phyloP scores from a whole-genome alignment of 176 grass and related monocot species.

The Paspalum notatum region DNA sequence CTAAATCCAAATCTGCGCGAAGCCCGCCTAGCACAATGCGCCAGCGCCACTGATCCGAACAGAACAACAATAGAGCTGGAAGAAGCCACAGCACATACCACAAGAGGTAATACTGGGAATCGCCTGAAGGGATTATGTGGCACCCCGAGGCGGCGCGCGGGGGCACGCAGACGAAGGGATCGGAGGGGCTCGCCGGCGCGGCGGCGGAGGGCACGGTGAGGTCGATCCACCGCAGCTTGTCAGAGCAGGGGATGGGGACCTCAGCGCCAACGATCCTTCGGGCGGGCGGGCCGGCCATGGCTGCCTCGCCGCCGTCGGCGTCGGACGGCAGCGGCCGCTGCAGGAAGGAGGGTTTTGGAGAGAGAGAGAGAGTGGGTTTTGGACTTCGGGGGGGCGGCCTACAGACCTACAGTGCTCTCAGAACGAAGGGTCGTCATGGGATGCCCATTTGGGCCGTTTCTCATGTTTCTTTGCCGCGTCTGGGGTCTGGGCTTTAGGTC shows the following conservation, averaged over 20 bases:
- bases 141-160: conserved; percentile 63
- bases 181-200: conserved; percentile 26
- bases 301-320: conserved; percentile 3
- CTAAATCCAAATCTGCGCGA: conserved; percentile 3
- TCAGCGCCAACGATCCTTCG: conserved; percentile 64
- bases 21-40: not conserved
- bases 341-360: conserved; percentile 48
- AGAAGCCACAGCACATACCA: conserved; percentile 52
- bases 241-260: conserved; percentile 71
- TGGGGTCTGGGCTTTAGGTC: too few species aligned
- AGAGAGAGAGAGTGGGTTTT: conserved; percentile 38
- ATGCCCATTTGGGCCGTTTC: too few species aligned
- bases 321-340: conserved; percentile 17
- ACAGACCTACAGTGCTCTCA: too few species aligned
- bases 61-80: not conserved
- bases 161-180: conserved; percentile 49
- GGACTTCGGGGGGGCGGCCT: conserved; percentile 1
- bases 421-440: not conserved
- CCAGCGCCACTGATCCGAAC: not conserved
- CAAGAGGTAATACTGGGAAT: conserved; percentile 62
- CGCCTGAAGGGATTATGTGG: conserved; percentile 45
- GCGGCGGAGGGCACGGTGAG: conserved; percentile 57
- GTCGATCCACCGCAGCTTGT: conserved; percentile 79
- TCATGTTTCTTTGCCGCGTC: too few species aligned
- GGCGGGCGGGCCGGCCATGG: conserved; percentile 43